Evolutionary conservation across 2,329 filamentous ascomycete species (phyloP), one percentile per base, ranked within the genome.

Genomic region (Alternaria sp.): DNA sequence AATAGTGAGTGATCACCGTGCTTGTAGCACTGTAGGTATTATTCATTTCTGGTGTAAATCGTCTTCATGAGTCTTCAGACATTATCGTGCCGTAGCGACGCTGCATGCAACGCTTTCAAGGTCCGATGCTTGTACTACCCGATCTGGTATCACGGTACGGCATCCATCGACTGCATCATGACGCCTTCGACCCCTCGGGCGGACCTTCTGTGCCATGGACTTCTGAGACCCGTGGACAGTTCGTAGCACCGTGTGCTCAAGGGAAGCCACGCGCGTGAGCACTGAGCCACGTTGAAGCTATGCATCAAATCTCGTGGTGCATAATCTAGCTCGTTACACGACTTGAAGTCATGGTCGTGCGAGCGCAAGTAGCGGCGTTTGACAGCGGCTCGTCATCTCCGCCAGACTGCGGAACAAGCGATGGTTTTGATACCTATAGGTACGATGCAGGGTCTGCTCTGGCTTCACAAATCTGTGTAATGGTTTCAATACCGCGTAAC

Each of bases 241-340:
- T 57, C 50, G 69, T 72, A 51, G 10, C 36, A 52, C 65, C 25
- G 52, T 49, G 28, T 50, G 50, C 15, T 45, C 28, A n/a, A 70
- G 13, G 12, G 23, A 62, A 67, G 57, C 64, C 65, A 66, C 62
- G 61, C 67, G 62, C 53, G 57, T 65, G 61, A 47, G 59, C 59
- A 64, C 50, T 59, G 59, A 54, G 43, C 68, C 74, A 75, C 71
- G 70, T 75, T 76, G 51, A 61, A 32, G 59, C 43, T 45, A 67
- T 59, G 68, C 68, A 64, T 47, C 57, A 63, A 58, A 77, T 72
- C 62, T 77, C 75, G 76, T 72, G 68, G 69, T 78, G 76, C 76
- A 78, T 79, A 71, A 70, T 68, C 73, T 77, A 78, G 76, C 61
- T 49, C 45, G 68, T 77, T 66, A 60, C 68, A 77, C 73, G 51